Base-by-base conservation (phyloP, 2,329 filamentous ascomycete species). In the Arthroderma uncinatum region DNA sequence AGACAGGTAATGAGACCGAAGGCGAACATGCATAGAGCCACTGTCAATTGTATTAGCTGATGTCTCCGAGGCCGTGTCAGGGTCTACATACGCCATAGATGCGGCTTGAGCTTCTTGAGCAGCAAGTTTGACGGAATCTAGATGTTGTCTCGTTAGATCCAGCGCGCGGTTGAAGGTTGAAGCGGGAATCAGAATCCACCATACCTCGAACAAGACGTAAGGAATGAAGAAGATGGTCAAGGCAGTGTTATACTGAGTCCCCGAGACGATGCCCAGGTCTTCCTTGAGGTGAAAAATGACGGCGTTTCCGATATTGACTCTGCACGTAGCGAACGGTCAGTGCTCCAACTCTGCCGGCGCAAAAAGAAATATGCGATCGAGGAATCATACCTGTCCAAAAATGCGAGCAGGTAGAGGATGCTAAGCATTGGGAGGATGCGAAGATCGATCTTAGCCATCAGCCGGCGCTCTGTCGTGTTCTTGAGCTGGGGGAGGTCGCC, bases 151-250 rank as follows among this genome's bases (percentile, higher is more conserved):
- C 19, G 37, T 25, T 40, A 37, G 25, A 16, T 19, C 7, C n/a
- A 34, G n/a, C 25, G 16, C 16, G 6, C 4, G 2, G 34, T 8
- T 6, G 30, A 7, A 14, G 33, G 5, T 34, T 12, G 25, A n/a
- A 70, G 54, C 12, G 21, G 48, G 48, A 4, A 85, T 77, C 69
- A 86, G 86, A 73, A 86, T 86, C 2, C 37, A 34, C 2, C 37
- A 34, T 59, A 63, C 62, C 58, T 74, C 71, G 53, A 69, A 74
- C 56, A 87, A 65, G 63, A 87, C 76, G 67, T 91, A 92, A 0
- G 87, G 86, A 0, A 91, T 80, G 71, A 91, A 92, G 74, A 92
- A 91, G 65, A 91, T 88, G 57, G 85, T 86, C 60, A 91, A 76
- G 1, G 84, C 84, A 12, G 83, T 87, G 70, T 89, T 91, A 72